Percentiles rank a stretch among this genome's conserved stretches.
These are phyloP conservation scores for Pelargonium myrrhifolium DNA, from an alignment of 441 rosid species.

Conservation along the genomic window DNA sequence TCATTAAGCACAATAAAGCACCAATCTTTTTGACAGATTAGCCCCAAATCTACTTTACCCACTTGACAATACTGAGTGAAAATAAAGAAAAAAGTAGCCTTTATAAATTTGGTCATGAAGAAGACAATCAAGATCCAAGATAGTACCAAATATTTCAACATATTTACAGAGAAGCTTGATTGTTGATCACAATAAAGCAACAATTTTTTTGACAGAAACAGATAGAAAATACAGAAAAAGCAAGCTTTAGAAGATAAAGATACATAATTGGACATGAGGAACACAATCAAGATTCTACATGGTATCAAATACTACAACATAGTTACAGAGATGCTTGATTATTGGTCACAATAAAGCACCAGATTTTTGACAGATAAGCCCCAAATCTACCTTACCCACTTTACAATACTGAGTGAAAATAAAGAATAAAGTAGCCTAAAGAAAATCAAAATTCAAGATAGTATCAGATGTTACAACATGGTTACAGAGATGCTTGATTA, in stretches of 20 bases:
- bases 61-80: not conserved
- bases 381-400: not conserved
- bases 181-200: not conserved
- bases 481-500: too few relatives aligned
- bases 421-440: not conserved
- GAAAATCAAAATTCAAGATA: too few relatives aligned
- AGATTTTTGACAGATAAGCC: too few relatives aligned
- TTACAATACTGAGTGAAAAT: not conserved
- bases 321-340: not conserved
- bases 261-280: not conserved
- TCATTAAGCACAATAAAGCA: too few relatives aligned
- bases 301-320: too few relatives aligned
- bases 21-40: not conserved
- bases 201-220: not conserved
- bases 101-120: too few relatives aligned
- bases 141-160: not conserved
- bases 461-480: too few relatives aligned
- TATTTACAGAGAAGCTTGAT: too few relatives aligned
- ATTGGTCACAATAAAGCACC: not conserved
- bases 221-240: not conserved
- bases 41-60: not conserved
- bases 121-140: too few relatives aligned
- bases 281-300: not conserved
- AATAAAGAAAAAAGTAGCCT: not conserved
- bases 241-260: not conserved